Evolutionary conservation across 495 filamentous ascomycete species (phyloP).

Genomic region (Pyrenula aspistea): DNA sequence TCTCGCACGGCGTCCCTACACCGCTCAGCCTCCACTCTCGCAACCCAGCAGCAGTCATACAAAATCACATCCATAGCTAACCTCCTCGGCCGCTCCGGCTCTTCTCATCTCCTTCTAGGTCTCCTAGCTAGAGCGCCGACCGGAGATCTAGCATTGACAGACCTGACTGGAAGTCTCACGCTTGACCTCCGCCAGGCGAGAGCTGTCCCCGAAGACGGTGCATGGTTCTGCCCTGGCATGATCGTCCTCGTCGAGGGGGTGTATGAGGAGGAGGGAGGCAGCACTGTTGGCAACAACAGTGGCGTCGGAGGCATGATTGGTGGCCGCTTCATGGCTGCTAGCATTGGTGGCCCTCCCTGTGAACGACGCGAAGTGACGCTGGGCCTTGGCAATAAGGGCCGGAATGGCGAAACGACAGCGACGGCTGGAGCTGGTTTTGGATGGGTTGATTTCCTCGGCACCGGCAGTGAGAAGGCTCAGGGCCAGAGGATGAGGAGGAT

Average conservation of each 20-base stretch:
- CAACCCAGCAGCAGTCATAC: slow-evolving; percentile 49
- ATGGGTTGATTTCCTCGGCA: slow-evolving; percentile 91
- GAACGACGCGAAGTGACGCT: slow-evolving; percentile 72
- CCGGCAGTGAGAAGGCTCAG: slow-evolving; percentile 77
- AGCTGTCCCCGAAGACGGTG: slow-evolving; percentile 70
- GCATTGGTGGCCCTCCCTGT: slow-evolving; percentile 78
- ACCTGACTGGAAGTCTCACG: slow-evolving; percentile 75
- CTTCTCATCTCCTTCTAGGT: slow-evolving; percentile 76
- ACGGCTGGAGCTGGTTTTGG: slow-evolving; percentile 75
- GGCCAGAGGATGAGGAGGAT: slow-evolving; percentile 73
- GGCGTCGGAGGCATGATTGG: slow-evolving; percentile 83
- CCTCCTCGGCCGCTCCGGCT: slow-evolving; percentile 77
- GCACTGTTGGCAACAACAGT: slow-evolving; percentile 56
- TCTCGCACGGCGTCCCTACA: slow-evolving; percentile 31
- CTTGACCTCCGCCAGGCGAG: slow-evolving; percentile 73
- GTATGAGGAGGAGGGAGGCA: slow-evolving; percentile 83
- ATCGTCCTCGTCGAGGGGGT: slow-evolving; percentile 87
- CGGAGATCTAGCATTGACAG: slow-evolving; percentile 68
- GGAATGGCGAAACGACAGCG: slow-evolving; percentile 32
- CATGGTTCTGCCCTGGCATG: slow-evolving; percentile 90
- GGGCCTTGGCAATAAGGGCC: slow-evolving; percentile 47
- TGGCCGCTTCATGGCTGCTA: slow-evolving; percentile 78
- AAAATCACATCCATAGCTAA: slow-evolving; percentile 91
- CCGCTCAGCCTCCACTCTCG: slow-evolving; percentile 40
- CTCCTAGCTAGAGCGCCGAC: slow-evolving; percentile 72